Evolutionary conservation across 441 rosid species (phyloP).

Genomic region (Pelargonium citronellum): DNA sequence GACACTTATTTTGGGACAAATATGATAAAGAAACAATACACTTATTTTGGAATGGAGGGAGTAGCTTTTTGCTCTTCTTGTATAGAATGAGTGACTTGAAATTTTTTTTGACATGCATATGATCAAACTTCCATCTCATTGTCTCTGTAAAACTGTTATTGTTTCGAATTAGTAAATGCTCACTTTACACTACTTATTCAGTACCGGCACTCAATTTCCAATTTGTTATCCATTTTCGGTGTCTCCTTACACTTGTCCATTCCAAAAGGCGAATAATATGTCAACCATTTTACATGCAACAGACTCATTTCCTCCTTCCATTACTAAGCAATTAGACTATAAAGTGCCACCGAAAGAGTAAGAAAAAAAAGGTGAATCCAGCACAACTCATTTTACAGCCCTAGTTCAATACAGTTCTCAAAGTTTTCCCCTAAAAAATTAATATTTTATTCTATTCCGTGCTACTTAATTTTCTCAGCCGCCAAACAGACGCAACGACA

Average conservation of each 20-base stretch:
- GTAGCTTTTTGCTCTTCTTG: too few species aligned
- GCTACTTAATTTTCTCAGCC: slow-evolving; percentile 6
- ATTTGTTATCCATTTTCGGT: too few species aligned
- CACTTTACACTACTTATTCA: too few species aligned
- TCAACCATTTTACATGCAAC: not conserved
- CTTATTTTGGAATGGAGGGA: too few species aligned
- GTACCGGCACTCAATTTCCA: not conserved
- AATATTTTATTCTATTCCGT: slow-evolving; percentile 4
- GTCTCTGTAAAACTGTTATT: not conserved
- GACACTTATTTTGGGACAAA: too few species aligned
- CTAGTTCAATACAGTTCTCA: not conserved
- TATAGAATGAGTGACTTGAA: too few species aligned
- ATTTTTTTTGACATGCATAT: too few species aligned
- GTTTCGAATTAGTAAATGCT: not conserved
- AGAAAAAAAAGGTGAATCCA: not conserved
- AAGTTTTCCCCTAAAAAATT: not conserved
- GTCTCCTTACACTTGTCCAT: not conserved
- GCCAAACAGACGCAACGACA: not conserved
- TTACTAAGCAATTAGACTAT: not conserved
- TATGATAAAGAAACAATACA: too few species aligned
- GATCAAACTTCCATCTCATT: not conserved
- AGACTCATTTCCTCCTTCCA: not conserved
- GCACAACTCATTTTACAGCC: not conserved
- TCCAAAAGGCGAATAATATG: not conserved
- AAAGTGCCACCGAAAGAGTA: not conserved